Evolutionary conservation across 495 filamentous ascomycete genomes (phyloP).

Genomic region (Podospora pseudoanserina): DNA sequence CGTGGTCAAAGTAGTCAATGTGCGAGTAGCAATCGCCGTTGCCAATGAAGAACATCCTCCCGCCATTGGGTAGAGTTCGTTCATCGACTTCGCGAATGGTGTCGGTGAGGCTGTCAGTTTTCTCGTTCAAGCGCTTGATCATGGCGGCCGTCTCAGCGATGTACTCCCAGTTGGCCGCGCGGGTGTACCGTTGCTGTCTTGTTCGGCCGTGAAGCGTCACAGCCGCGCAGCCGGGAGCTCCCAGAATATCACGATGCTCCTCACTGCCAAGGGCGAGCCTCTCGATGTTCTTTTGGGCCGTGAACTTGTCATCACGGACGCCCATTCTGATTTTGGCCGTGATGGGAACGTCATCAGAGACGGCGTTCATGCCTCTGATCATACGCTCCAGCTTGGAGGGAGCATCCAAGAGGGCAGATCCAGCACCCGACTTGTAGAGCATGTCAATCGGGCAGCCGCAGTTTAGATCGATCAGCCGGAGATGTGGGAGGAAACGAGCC

Average conservation of each 20-base stretch:
- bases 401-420: constrained; percentile 88
- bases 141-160: constrained; percentile 85
- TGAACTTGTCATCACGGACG: constrained; percentile 73
- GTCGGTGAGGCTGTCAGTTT: constrained; percentile 61
- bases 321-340: constrained; percentile 94
- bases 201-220: constrained; percentile 92
- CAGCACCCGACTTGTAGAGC: constrained; percentile 78
- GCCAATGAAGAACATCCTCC: constrained; percentile 80
- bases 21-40: constrained; percentile 97
- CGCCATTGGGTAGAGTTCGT: constrained; percentile 55
- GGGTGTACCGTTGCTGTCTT: constrained; percentile 90
- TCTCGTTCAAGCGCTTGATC: constrained; percentile 69
- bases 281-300: constrained; percentile 73
- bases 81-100: constrained; percentile 73
- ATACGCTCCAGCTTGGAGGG: constrained; percentile 85
- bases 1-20: constrained; percentile 74
- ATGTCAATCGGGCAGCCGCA: constrained; percentile 96
- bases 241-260: constrained; percentile 59
- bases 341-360: constrained; percentile 82
- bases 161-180: constrained; percentile 84
- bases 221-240: constrained; percentile 77
- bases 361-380: constrained; percentile 88
- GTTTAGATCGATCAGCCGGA: constrained; percentile 90
- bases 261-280: constrained; percentile 74
- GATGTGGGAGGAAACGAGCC: constrained; percentile 66